Base-by-base conservation (phyloP, 2,329 filamentous ascomycete species). In the Herpotrichia juniperi region DNA sequence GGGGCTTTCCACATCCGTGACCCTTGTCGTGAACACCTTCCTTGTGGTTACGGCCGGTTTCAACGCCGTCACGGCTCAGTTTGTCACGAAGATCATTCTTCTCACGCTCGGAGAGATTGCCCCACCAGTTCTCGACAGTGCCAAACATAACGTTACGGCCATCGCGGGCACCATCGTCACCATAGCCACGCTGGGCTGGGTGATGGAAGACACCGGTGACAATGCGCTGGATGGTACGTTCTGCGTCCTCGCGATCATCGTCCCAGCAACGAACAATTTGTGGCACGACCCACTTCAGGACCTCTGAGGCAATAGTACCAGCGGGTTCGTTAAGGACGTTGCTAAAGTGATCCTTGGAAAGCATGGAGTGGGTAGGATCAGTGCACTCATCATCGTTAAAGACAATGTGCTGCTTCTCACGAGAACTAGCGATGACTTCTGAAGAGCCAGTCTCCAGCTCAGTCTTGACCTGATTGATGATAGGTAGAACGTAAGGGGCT, bases 331-430 rank as follows among this genome's bases (percentile, higher is more conserved):
- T 97, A 53, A 97, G 82, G 26, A 88, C 80, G 68, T 96, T 96
- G 58, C 88, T 90, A 74, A 97, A 97, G 75, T 97, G 93, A 66
- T 97, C 93, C 78, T 97, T 97, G 53, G 91, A 92, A 46, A 97
- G 79, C 93, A 96, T 96, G 17, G 91, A 96, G 78, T 97, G 93
- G 1, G 93, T 97, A 0, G 93, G 93, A 67, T 97, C 88, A 17
- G 85, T 86, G 57, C 79, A 89, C 46, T 83, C 57, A 67, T 96
- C 88, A 59, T 97, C 87, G 39, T 89, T 76, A 74, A 96, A 97
- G 44, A 97, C 91, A 61, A 96, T 83, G 66, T 89, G 86, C 76
- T 96, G 92, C 78, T 96, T 88, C 46, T 88, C 84, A 72, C 88
- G 83, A 71, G 90, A 93, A 78, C 88, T 92, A 64, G 90, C 81